These are phyloP conservation scores for Aspergillus tamarii DNA, from an alignment of 2,329 filamentous ascomycete species.

Conservation along the genomic window DNA sequence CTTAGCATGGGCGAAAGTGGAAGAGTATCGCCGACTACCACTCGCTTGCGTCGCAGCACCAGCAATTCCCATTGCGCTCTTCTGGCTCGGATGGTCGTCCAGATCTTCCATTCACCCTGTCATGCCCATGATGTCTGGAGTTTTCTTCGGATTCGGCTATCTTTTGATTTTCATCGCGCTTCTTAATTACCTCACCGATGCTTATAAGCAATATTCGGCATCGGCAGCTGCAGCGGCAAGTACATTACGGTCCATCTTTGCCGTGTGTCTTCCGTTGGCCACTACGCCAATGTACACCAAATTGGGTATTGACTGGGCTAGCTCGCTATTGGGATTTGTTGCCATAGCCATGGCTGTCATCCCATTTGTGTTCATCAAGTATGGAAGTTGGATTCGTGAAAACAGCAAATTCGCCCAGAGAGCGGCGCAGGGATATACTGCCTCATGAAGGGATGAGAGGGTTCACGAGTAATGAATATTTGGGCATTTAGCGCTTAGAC, in stretches of 20 bases:
- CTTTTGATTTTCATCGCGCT: slow-evolving; percentile 62
- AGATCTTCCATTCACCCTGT: slow-evolving; percentile 23
- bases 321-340: slow-evolving; percentile 27
- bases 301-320: slow-evolving; percentile 49
- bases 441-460: not conserved
- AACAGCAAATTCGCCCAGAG: slow-evolving; percentile 3
- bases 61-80: slow-evolving; percentile 54
- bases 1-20: slow-evolving; percentile 60
- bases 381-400: slow-evolving; percentile 23
- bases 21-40: slow-evolving; percentile 67
- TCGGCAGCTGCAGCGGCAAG: slow-evolving; percentile 58
- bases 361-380: slow-evolving; percentile 24
- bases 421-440: not conserved
- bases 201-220: slow-evolving; percentile 68
- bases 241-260: slow-evolving; percentile 48
- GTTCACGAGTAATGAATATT: not conserved
- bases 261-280: slow-evolving; percentile 61
- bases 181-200: slow-evolving; percentile 71
- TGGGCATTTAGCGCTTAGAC: not conserved
- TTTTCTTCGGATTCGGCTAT: slow-evolving; percentile 63
- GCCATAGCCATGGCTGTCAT: slow-evolving; percentile 21
- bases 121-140: slow-evolving; percentile 59
- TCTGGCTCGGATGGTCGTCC: slow-evolving; percentile 43
- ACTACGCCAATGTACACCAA: slow-evolving; percentile 46
- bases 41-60: slow-evolving; percentile 71